Evolutionary conservation across 2,329 filamentous ascomycete species (phyloP).

Genomic region (Claviceps arundinis): DNA sequence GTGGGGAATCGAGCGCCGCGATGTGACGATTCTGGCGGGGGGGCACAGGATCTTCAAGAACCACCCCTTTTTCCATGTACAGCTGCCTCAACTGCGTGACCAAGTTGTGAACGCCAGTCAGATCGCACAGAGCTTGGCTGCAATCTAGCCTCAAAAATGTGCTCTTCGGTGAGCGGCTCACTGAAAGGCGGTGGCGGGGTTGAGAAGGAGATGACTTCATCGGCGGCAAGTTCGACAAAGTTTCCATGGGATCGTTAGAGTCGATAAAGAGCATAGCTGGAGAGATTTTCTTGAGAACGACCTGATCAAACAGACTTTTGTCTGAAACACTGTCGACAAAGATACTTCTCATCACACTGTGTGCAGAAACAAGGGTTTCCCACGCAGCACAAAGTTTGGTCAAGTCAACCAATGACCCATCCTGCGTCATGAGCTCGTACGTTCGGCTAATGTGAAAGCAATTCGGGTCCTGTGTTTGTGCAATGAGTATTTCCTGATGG

Average conservation of each 20-base stretch:
- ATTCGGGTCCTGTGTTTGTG: constrained; percentile 27
- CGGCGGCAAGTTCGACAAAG: constrained; percentile 26
- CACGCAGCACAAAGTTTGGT: constrained; percentile 34
- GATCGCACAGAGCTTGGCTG: constrained; percentile 38
- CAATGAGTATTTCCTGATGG: constrained; percentile 36
- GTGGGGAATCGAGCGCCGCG: constrained; percentile 14
- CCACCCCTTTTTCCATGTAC: constrained; percentile 26
- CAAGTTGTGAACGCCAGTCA: constrained; percentile 30
- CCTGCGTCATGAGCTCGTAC: constrained; percentile 31
- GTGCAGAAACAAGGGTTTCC: constrained; percentile 32
- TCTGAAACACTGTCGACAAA: constrained; percentile 38
- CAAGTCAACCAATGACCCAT: constrained; percentile 26
- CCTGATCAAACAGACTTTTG: constrained; percentile 35
- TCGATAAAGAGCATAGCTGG: constrained; percentile 42
- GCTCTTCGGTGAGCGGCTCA: constrained; percentile 30
- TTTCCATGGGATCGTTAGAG: constrained; percentile 23
- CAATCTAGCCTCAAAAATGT: constrained; percentile 36
- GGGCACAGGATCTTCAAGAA: constrained; percentile 10
- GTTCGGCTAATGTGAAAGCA: constrained; percentile 31
- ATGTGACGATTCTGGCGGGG: constrained; percentile 16
- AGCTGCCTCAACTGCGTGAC: constrained; percentile 32
- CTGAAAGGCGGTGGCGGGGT: constrained; percentile 36
- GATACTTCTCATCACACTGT: constrained; percentile 34
- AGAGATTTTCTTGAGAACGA: constrained; percentile 32
- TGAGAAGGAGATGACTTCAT: constrained; percentile 23